A percentile compares a stretch with the other conserved stretches of the same genome.
Conservation (phyloP, 345 rosid genomes). For the Lumnitzera racemosa region DNA sequence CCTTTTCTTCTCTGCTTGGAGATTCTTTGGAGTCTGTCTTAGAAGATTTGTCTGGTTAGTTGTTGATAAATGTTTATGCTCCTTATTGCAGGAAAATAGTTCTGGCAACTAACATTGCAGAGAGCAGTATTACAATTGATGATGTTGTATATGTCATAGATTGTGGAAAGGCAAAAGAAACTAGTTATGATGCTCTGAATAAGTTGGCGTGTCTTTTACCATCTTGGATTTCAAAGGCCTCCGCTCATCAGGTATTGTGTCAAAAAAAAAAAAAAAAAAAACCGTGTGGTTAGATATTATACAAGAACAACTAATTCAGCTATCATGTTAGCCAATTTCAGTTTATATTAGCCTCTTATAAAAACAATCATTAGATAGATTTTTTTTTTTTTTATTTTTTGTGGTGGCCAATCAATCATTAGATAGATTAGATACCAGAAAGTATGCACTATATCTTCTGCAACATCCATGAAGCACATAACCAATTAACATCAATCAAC, state of each 20-base stretch:
- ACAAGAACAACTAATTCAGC: no score
- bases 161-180: conserved; percentile 96
- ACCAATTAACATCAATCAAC: no score
- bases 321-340: no score
- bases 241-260: conserved; percentile 75
- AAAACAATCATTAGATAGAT: no score
- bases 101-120: conserved; percentile 92
- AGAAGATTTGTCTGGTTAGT: background rate
- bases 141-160: conserved; percentile 96
- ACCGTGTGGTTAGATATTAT: no score
- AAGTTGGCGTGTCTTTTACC: conserved; percentile 92
- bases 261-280: background rate
- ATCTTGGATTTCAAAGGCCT: conserved; percentile 97
- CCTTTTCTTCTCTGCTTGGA: no score
- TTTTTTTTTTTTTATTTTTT: no score
- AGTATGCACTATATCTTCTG: no score
- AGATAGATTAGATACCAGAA: no score
- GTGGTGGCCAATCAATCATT: no score
- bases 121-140: conserved; percentile 95
- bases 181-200: conserved; percentile 95
- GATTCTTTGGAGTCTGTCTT: background rate
- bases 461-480: no score
- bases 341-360: no score
- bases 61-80: background rate
- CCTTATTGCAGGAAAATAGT: conserved; percentile 69